Conservation (phyloP, 768 basidiomycete genomes). For the Steccherinum ochraceum region DNA sequence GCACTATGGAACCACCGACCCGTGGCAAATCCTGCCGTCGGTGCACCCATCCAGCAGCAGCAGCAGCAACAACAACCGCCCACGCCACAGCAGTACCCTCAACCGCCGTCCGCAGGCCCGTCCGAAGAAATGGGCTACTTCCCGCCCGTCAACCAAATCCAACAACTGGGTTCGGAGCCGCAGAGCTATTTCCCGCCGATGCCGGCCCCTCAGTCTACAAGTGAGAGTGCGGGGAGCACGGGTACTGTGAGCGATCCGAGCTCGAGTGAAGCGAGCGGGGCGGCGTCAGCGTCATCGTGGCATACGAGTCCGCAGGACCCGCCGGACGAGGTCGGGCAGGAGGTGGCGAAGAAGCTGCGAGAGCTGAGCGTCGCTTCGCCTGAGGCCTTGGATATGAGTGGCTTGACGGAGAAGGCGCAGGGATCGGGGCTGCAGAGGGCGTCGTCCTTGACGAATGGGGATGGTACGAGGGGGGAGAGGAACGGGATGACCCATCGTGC, state of each 20-base stretch:
- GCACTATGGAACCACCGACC: constrained; percentile 61
- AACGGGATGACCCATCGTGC: background rate
- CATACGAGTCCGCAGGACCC: background rate
- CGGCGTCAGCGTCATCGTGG: background rate
- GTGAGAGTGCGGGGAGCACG: background rate
- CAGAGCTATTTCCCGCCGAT: constrained; percentile 40
- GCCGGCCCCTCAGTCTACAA: constrained; percentile 13
- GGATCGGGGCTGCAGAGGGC: background rate
- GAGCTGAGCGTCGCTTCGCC: background rate
- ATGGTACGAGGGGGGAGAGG: background rate
- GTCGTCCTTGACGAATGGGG: background rate
- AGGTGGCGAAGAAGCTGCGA: background rate
- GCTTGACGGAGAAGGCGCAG: background rate
- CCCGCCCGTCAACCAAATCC: constrained; percentile 27
- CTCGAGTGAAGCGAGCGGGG: background rate
- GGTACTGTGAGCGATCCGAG: background rate
- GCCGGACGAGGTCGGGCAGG: background rate
- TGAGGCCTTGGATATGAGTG: too few relatives aligned
- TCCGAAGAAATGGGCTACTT: constrained; percentile 30
- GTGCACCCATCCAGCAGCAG: constrained; percentile 39
- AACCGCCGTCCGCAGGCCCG: background rate
- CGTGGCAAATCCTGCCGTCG: constrained; percentile 51
- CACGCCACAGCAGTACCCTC: constrained; percentile 2
- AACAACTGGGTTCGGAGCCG: constrained; percentile 14
- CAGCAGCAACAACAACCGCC: constrained; percentile 6